Evolutionary conservation across 75 land plant species (phyloP).

Genomic region (Cupressus sempervirens): DNA sequence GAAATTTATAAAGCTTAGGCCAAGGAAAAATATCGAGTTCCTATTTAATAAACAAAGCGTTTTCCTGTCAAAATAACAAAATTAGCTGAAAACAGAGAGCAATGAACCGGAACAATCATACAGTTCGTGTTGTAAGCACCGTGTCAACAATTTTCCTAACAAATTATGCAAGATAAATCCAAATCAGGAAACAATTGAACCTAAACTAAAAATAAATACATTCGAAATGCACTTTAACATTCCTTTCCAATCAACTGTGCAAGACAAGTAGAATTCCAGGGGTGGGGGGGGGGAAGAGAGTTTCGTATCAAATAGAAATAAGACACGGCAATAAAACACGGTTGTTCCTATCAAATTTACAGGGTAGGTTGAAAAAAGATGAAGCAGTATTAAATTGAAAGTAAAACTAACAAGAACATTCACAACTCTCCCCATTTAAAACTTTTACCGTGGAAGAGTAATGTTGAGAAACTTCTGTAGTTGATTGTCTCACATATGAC

Average conservation of each 20-base stretch:
- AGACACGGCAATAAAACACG: not conserved
- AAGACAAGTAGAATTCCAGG: not conserved
- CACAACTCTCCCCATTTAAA: not conserved
- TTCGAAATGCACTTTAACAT: too few relatives aligned
- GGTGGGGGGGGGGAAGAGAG: too few relatives aligned
- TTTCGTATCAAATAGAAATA: not conserved
- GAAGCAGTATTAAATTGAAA: not conserved
- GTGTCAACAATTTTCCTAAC: not conserved
- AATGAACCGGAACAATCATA: not conserved
- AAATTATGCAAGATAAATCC: not conserved
- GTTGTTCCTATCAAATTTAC: not conserved
- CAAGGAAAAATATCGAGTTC: too few relatives aligned
- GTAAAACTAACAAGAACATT: not conserved
- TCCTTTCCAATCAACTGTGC: not conserved
- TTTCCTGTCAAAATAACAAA: not conserved
- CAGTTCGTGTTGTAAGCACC: not conserved
- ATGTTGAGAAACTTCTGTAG: too few relatives aligned
- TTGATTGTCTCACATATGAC: not conserved
- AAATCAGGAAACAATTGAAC: not conserved
- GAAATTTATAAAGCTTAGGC: not conserved
- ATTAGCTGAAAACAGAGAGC: not conserved
- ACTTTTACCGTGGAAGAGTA: constrained; percentile 10
- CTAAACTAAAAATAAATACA: not conserved
- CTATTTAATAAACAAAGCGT: too few relatives aligned
- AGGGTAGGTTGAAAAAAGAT: not conserved